phyloP scores from a whole-genome alignment of 192 early-diverging fungal species.

The Coemansia furcata region DNA sequence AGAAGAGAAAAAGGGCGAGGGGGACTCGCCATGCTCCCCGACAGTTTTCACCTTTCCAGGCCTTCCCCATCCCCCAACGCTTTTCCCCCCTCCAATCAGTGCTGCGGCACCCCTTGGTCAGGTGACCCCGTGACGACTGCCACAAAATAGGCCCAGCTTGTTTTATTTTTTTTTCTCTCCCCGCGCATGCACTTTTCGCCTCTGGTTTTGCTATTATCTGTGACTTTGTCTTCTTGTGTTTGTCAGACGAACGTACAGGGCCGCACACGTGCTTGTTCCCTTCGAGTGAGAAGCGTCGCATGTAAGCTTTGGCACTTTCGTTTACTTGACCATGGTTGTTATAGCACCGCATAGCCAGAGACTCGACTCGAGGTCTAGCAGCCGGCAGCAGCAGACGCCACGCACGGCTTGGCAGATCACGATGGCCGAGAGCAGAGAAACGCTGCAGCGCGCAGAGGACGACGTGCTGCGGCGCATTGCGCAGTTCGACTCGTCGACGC shows the following conservation, averaged over 20 bases:
- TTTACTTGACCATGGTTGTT: neutral
- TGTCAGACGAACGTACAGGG: neutral
- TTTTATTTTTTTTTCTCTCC: neutral
- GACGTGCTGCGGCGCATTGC: conserved; percentile 18
- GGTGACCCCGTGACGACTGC: neutral
- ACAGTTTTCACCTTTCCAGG: neutral
- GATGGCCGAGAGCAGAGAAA: neutral
- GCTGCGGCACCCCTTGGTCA: neutral
- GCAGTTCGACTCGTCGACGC: conserved; percentile 1
- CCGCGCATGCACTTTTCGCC: no score
- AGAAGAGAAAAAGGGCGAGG: conserved; percentile 1
- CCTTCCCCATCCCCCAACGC: neutral
- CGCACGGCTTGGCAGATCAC: neutral
- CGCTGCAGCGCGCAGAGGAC: conserved; percentile 11
- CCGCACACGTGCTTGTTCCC: neutral
- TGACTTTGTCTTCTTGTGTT: neutral
- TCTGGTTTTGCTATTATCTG: neutral
- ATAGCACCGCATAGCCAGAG: neutral
- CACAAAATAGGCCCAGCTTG: neutral
- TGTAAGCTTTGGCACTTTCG: neutral
- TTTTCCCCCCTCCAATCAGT: neutral
- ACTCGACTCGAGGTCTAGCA: neutral
- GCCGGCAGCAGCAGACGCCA: neutral
- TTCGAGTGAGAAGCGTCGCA: neutral
- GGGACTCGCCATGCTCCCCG: neutral